Percentiles rank a stretch among this genome's conserved stretches.
Evolutionary conservation across 306 rosid genomes (phyloP).

Genomic region (Betula pendula): DNA sequence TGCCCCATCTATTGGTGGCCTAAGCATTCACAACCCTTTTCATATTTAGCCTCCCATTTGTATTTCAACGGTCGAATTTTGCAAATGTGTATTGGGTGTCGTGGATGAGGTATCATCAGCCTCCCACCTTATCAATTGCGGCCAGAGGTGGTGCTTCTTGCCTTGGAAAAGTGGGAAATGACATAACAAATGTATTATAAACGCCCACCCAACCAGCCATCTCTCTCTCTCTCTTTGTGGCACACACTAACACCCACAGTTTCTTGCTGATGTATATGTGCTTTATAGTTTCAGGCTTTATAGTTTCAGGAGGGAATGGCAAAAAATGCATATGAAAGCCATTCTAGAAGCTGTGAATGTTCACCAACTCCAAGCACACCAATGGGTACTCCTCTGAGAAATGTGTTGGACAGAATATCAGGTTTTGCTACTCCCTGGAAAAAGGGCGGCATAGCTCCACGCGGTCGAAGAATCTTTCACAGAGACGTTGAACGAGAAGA

Average conservation of each 20-base stretch:
- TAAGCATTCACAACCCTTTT: background rate
- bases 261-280: conserved; percentile 24
- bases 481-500: conserved; percentile 92
- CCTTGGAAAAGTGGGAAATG: conserved; percentile 61
- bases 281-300: conserved; percentile 31
- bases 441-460: conserved; percentile 38
- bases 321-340: conserved; percentile 35
- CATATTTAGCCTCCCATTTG: background rate
- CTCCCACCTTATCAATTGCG: conserved; percentile 28
- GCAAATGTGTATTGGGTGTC: conserved; percentile 39
- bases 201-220: conserved; percentile 34
- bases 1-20: background rate
- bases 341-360: conserved; percentile 39
- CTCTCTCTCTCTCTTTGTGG: conserved; percentile 34
- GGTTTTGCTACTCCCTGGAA: conserved; percentile 48
- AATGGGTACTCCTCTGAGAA: conserved; percentile 51
- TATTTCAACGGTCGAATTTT: conserved; percentile 18
- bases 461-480: conserved; percentile 60
- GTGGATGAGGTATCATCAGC: conserved; percentile 57
- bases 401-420: conserved; percentile 51
- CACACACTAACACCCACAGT: conserved; percentile 24
- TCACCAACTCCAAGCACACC: conserved; percentile 36
- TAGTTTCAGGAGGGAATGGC: conserved; percentile 30
- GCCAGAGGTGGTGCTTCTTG: conserved; percentile 24
- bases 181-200: conserved; percentile 45